Base-by-base conservation (phyloP, 2,329 filamentous ascomycete genomes). In the Aspergillus luchuensis region DNA sequence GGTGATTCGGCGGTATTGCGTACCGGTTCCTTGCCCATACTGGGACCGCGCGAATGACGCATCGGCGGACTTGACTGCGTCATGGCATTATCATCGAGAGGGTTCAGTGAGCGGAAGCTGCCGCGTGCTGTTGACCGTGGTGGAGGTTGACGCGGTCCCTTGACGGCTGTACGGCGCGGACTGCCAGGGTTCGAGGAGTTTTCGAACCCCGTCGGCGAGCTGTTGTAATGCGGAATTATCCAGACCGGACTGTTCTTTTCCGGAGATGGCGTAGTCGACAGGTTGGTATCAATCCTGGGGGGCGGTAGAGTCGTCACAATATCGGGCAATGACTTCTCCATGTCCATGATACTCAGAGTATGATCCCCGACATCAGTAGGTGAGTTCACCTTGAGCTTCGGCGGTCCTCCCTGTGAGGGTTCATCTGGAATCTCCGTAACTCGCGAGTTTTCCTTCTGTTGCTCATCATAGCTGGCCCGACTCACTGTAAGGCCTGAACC, bases 111-210 rank as follows among this genome's bases (percentile, higher is more conserved):
- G 8, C 62, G 66, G 7, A 64, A 62, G 49, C 63, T 72, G 38
- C 66, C 71, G 17, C 67, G 67, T 21, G 57, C 25, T 65, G 45
- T n/a, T 56, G 65, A 4, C 39, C 30, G 28, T 4, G 47, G 57
- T 0, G 73, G 74, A 57, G 74, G 74, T 28, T 23, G 72, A 30
- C 74, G 73, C 13, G 74, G 74, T 1, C 74, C 74, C 50, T 72
- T 76, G 8, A 76, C 69, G 1, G 61, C 64, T 8, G 74, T 68
- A 1, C 73, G 69, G 15, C 73, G 73, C 30, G 72, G 73, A 43
- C 74, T 74, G 10, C 70, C 69, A 17, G 63, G 65, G 19, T 52
- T 57, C 5, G 67, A 59, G 2, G 63, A 60, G 50, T 73, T 72
- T 45, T 73, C 70, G 13, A 66, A 59, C 11, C 63, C 51, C 3